Percentiles rank a stretch among this genome's conserved stretches.
These are phyloP conservation scores for Arctium minus DNA, from an alignment of 129 eudicot species.

Conservation along the genomic window DNA sequence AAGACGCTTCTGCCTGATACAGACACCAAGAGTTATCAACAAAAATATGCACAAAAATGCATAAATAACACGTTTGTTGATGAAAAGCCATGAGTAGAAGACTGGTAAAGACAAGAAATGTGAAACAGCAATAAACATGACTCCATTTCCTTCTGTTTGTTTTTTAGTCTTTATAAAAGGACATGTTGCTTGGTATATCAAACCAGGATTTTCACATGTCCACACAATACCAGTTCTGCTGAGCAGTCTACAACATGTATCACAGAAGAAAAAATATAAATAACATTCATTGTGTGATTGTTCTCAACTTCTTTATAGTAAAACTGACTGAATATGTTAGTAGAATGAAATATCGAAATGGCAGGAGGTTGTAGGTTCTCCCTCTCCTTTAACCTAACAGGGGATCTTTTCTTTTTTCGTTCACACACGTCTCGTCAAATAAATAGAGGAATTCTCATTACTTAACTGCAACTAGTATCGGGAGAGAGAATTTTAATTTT, in stretches of 20 bases:
- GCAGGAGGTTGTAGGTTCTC: not conserved
- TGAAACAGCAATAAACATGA: not conserved
- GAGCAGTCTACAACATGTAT: too few species aligned
- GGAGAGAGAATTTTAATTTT: too few species aligned
- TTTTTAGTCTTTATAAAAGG: not conserved
- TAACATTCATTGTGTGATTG: too few species aligned
- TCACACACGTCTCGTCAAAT: too few species aligned
- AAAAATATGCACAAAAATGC: not conserved
- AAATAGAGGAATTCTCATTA: too few species aligned
- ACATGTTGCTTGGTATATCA: not conserved
- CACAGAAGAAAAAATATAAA: too few species aligned
- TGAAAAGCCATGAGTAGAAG: not conserved
- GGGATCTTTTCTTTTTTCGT: too few species aligned
- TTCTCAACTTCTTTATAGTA: too few species aligned
- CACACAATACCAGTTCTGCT: too few species aligned
- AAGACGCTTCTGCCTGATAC: constrained; percentile 45
- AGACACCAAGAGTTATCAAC: not conserved
- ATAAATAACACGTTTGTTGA: not conserved
- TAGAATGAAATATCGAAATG: not conserved
- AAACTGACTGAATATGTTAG: not conserved
- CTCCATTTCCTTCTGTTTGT: not conserved
- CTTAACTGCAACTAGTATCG: too few species aligned
- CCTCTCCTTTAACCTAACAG: too few species aligned
- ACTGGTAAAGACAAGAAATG: not conserved
- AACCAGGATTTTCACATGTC: not conserved